Base-by-base conservation (phyloP, 2,329 filamentous ascomycete genomes). In the Microascus cirrosus region DNA sequence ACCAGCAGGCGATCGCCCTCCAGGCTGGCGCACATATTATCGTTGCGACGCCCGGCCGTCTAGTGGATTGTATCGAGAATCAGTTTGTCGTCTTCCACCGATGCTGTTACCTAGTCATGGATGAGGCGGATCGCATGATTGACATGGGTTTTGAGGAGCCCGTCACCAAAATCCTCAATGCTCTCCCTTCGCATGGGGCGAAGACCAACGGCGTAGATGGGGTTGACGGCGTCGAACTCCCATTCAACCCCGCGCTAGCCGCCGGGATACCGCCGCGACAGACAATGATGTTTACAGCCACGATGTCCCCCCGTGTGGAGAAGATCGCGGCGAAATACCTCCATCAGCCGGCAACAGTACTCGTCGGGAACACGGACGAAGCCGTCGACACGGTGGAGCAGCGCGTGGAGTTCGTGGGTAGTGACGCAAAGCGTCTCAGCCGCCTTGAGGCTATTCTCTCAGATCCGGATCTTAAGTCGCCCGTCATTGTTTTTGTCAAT, bases 221-320 rank as follows among this genome's bases (percentile, higher is more conserved):
- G 6, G 93, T 97, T 13, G 90, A 89, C 57, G 94, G 94, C 6
- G 94, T 99, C 71, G 83, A 97, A 67, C 78, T 89, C 0, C 77
- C 81, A n/a, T 97, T 97, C 93, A 86, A 85, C 65, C 81, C 83
- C 59, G 87, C 88, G 65, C 74, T 95, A 1, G 85, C 86, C 57
- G 84, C 84, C 20, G 84, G 84, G 63, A 87, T 91, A 66, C 36
- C 25, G 28, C 24, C 36, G 25, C 82, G 88, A 24, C 93, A 99
- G 72, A 99, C 94, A 0, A 99, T 99, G 94, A 99, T 99, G 94
- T 99, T 97, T 83, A 97, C 94, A 63, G 94, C 94, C 57, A 99
- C 94, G 32, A 99, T 99, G 94, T 92, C 94, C 1, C 76, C 89
- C 0, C 84, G 89, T 0, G 89, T 99, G 18, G 94, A 99, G 70